Evolutionary conservation across 2,329 filamentous ascomycete species (phyloP).

Genomic region (Nigrospora osmanthi): DNA sequence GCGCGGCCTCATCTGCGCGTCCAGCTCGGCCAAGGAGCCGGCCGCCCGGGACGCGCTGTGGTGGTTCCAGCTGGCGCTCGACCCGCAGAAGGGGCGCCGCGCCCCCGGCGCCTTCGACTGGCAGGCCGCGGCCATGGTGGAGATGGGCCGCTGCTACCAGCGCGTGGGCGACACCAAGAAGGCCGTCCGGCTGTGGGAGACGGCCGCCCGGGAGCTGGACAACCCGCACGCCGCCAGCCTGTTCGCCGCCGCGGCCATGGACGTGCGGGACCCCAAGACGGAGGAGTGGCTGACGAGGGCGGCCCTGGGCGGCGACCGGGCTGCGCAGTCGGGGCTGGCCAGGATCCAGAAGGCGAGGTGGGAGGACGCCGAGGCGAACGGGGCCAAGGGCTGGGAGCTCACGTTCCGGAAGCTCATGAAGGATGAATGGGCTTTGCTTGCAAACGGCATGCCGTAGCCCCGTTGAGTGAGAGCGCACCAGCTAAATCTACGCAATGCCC

Average conservation of each 20-base stretch:
- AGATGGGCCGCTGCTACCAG: conserved; percentile 18
- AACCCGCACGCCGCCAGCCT: conserved; percentile 13
- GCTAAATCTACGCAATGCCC: no score
- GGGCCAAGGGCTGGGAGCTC: conserved; percentile 8
- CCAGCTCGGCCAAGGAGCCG: conserved; percentile 2
- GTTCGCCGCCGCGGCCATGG: conserved; percentile 17
- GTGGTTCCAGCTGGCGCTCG: conserved; percentile 18
- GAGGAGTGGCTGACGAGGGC: conserved; percentile 19
- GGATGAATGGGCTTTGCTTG: conserved; percentile 16
- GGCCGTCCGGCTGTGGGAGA: conserved; percentile 12
- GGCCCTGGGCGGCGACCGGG: conserved; percentile 17
- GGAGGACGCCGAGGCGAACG: conserved; percentile 1
- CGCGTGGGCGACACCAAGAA: conserved; percentile 9
- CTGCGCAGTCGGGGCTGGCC: conserved; percentile 19
- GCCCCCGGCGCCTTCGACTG: conserved; percentile 21
- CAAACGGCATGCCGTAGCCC: no score
- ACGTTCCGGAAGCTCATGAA: conserved; percentile 10
- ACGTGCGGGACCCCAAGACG: conserved; percentile 12
- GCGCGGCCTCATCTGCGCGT: conserved; percentile 19
- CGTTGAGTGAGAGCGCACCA: no score
- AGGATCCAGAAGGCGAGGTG: conserved; percentile 8
- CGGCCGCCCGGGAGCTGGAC: conserved; percentile 22
- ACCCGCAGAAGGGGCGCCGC: conserved; percentile 3
- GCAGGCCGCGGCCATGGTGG: conserved; percentile 22
- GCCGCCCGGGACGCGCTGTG: conserved; percentile 17